Evolutionary conservation across 2,329 filamentous ascomycete genomes (phyloP).

Genomic region (Neurospora crassa): DNA sequence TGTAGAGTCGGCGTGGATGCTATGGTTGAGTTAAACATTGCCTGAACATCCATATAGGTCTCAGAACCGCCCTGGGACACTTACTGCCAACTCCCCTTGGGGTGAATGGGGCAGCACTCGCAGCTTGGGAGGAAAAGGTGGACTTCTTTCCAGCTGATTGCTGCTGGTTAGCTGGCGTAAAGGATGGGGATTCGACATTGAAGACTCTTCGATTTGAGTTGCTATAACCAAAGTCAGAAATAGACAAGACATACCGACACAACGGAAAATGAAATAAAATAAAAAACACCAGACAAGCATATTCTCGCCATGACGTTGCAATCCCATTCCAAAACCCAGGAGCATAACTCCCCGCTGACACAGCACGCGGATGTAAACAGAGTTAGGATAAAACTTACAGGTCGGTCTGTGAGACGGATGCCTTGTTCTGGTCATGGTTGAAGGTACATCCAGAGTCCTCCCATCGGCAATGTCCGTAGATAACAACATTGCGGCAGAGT

Average conservation of each 20-base stretch:
- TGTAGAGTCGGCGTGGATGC: conserved; percentile 30
- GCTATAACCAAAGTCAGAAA: conserved; percentile 20
- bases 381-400: conserved; percentile 30
- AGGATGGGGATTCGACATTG: conserved; percentile 93
- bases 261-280: not conserved
- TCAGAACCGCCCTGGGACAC: conserved; percentile 6
- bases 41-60: not conserved
- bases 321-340: not conserved
- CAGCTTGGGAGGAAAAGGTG: conserved; percentile 79
- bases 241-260: not conserved
- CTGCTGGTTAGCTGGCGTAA: conserved; percentile 57
- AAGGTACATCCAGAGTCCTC: conserved; percentile 87
- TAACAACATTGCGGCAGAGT: conserved; percentile 82
- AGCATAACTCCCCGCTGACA: not conserved
- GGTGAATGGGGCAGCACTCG: conserved; percentile 80
- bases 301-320: not conserved
- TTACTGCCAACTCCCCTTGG: conserved; percentile 49
- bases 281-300: not conserved
- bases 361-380: not conserved
- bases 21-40: conserved; percentile 23
- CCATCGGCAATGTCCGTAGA: conserved; percentile 88
- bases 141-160: conserved; percentile 52
- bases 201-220: conserved; percentile 60
- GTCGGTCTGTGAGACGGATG: conserved; percentile 36
- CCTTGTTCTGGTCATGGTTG: conserved; percentile 71